phyloP scores from a whole-genome alignment of 2,329 filamentous ascomycete species.

The Curvularia eragrostidis region DNA sequence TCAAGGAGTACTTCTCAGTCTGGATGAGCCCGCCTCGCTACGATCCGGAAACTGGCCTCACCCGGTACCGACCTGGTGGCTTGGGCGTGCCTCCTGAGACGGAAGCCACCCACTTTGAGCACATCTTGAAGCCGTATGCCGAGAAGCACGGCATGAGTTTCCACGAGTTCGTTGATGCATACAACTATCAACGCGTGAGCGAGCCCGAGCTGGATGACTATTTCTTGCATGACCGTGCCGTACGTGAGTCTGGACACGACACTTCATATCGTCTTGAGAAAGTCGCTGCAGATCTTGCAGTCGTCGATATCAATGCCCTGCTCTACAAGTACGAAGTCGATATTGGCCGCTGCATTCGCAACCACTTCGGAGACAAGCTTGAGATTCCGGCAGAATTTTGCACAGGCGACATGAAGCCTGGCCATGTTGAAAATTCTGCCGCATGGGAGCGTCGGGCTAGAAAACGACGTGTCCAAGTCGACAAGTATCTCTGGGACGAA shows the following conservation, averaged over 20 bases:
- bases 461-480: conserved; percentile 81
- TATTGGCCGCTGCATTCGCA: conserved; percentile 85
- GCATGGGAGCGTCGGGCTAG: conserved; percentile 89
- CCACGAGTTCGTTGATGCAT: conserved; percentile 83
- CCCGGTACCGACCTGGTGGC: conserved; percentile 83
- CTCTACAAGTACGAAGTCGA: conserved; percentile 98
- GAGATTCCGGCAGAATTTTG: conserved; percentile 84
- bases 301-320: conserved; percentile 91
- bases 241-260: conserved; percentile 95
- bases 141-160: conserved; percentile 84
- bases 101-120: conserved; percentile 83
- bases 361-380: conserved; percentile 81
- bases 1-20: conserved; percentile 94
- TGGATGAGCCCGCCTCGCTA: conserved; percentile 78
- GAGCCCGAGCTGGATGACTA: conserved; percentile 94
- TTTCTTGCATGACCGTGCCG: conserved; percentile 93
- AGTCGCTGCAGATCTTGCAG: conserved; percentile 80
- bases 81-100: conserved; percentile 90
- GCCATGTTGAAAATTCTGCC: conserved; percentile 80
- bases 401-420: conserved; percentile 66
- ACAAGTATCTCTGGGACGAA: conserved; percentile 94
- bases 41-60: conserved; percentile 79
- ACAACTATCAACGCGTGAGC: conserved; percentile 74
- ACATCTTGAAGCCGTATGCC: conserved; percentile 80
- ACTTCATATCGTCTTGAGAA: conserved; percentile 93